phyloP scores from a whole-genome alignment of 2,329 filamentous ascomycete genomes.

The Exophiala phaeomuriformis region DNA sequence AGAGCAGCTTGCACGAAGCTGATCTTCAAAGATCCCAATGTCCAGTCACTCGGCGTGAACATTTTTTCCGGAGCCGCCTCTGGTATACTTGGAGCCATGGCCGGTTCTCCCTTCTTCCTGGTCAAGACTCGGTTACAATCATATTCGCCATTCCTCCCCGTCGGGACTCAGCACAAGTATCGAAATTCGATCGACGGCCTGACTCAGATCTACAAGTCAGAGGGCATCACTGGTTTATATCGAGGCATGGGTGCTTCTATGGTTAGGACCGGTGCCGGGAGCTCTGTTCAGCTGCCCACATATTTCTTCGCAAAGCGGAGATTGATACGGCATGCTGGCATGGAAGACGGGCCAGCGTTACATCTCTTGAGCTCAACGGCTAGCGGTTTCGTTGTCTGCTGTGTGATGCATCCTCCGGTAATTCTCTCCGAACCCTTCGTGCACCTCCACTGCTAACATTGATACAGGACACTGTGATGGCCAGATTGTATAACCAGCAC shows the following conservation, averaged over 20 bases:
- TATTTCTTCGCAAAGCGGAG: slow-evolving; percentile 96
- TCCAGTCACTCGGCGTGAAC: slow-evolving; percentile 83
- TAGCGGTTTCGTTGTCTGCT: slow-evolving; percentile 93
- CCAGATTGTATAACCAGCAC: slow-evolving; percentile 96
- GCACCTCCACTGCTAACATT: slow-evolving; percentile 17
- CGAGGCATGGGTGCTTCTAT: slow-evolving; percentile 87
- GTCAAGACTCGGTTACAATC: slow-evolving; percentile 95
- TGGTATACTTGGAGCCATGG: slow-evolving; percentile 84
- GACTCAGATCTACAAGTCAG: slow-evolving; percentile 65
- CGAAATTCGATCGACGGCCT: slow-evolving; percentile 77
- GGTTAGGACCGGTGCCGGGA: slow-evolving; percentile 92
- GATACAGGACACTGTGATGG: slow-evolving; percentile 83
- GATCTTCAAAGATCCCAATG: slow-evolving; percentile 62
- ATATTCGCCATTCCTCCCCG: slow-evolving; percentile 82
- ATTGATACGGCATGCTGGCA: slow-evolving; percentile 70
- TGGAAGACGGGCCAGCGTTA: slow-evolving; percentile 83
- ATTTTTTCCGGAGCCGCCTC: slow-evolving; percentile 86
- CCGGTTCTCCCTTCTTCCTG: slow-evolving; percentile 92
- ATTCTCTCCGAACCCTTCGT: slow-evolving; percentile 30
- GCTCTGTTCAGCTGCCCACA: slow-evolving; percentile 90
- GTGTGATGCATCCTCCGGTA: slow-evolving; percentile 96
- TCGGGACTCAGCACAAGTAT: slow-evolving; percentile 95
- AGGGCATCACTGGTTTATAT: slow-evolving; percentile 78
- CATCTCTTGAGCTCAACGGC: slow-evolving; percentile 82
- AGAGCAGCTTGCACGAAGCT: slow-evolving; percentile 62